Percentiles rank a stretch among this genome's conserved stretches.
Conservation (phyloP, 305 asterid genomes). For the Fraxinus albicans region DNA sequence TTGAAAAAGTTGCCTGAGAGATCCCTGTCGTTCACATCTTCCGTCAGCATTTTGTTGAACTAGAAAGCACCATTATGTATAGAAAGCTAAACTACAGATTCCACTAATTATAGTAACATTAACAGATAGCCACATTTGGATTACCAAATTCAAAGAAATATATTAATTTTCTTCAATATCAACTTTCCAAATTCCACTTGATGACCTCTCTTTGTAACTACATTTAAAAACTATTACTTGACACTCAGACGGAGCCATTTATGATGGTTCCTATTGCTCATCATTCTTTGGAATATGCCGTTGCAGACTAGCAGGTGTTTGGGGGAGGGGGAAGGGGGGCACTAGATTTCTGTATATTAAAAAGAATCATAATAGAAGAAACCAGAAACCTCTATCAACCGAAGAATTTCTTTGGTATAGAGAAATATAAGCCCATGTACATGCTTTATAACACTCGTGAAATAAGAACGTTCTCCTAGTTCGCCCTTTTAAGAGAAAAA, state of each 20-base stretch:
- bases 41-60: constrained; percentile 28
- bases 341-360: not conserved
- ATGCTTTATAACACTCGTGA: not conserved
- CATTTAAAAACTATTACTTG: not conserved
- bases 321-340: not conserved
- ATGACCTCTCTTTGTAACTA: not conserved
- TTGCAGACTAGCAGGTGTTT: not conserved
- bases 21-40: constrained; percentile 61
- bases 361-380: not conserved
- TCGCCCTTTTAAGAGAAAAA: not conserved
- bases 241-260: not conserved
- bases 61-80: not conserved
- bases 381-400: not conserved
- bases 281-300: not conserved
- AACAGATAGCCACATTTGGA: not conserved
- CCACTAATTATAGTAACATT: not conserved
- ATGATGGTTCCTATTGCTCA: not conserved
- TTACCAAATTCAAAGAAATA: not conserved
- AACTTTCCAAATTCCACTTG: not conserved
- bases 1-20: constrained; percentile 79
- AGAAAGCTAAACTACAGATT: not conserved
- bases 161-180: not conserved
- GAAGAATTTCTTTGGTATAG: not conserved
- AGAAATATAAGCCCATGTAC: not conserved
- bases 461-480: not conserved